These are phyloP conservation scores for Megacollybia marginata DNA, from an alignment of 768 basidiomycete species.

Conservation along the genomic window DNA sequence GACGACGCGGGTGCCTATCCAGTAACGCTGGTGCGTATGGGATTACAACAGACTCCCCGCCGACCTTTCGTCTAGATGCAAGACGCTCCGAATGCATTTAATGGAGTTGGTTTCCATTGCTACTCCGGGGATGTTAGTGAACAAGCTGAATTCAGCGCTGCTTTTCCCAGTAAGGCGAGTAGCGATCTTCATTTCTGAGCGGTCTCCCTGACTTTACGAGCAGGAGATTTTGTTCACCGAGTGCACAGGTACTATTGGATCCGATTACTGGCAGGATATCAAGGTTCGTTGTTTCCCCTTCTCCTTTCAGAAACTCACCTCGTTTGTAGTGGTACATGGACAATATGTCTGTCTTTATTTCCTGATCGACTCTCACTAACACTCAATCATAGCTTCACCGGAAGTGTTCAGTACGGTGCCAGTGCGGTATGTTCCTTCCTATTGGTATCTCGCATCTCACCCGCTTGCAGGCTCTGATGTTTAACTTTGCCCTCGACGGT, in stretches of 20 bases:
- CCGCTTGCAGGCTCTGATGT: slow-evolving; percentile 38
- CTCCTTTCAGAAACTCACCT: not conserved
- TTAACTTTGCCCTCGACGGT: slow-evolving; percentile 42
- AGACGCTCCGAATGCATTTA: slow-evolving; percentile 30
- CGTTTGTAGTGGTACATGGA: slow-evolving; percentile 39
- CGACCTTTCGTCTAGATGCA: slow-evolving; percentile 20
- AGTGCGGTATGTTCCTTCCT: slow-evolving; percentile 15
- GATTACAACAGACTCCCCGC: too few species aligned
- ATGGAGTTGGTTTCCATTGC: slow-evolving; percentile 29
- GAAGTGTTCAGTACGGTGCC: slow-evolving; percentile 19
- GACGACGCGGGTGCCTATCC: slow-evolving; percentile 38
- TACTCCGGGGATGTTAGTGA: slow-evolving; percentile 22
- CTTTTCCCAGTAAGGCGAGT: slow-evolving; percentile 36
- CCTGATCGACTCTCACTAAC: too few species aligned
- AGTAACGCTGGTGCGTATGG: slow-evolving; percentile 23
- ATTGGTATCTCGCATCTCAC: not conserved
- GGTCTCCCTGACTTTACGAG: not conserved
- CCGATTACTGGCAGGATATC: slow-evolving; percentile 50
- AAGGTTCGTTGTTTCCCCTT: slow-evolving; percentile 25
- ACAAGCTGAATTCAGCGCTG: slow-evolving; percentile 34
- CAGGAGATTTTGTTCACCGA: slow-evolving; percentile 23
- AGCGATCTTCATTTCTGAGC: not conserved
- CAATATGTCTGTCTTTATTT: slow-evolving; percentile 21
- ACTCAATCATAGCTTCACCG: slow-evolving; percentile 27
- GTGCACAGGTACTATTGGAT: slow-evolving; percentile 37